Conservation (phyloP, 1,284 basidiomycete species). For the Ustilago nuda region DNA sequence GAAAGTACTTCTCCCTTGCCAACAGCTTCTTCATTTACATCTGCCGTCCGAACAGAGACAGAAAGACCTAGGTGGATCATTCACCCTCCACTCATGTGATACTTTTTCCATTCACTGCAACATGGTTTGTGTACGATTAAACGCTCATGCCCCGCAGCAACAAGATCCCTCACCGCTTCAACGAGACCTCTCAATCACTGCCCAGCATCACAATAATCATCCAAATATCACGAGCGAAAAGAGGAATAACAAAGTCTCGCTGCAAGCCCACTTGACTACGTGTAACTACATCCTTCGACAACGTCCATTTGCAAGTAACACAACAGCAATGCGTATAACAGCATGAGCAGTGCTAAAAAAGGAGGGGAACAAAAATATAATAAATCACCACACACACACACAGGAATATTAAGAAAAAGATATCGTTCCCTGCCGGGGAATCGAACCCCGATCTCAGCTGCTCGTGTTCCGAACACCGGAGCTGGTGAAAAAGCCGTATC, state of each 20-base stretch:
- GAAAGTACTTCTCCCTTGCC: background rate
- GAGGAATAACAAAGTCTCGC: too few relatives aligned
- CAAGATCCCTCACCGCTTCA: too few relatives aligned
- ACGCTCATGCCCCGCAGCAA: too few relatives aligned
- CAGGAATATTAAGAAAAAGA: conserved; percentile 6
- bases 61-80: conserved; percentile 18
- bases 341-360: background rate
- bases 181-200: too few relatives aligned
- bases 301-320: too few relatives aligned
- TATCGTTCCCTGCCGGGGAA: conserved; percentile 45
- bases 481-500: conserved; percentile 23
- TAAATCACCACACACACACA: background rate
- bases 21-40: background rate
- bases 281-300: too few relatives aligned
- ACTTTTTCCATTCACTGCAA: background rate
- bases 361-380: too few relatives aligned
- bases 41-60: background rate
- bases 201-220: too few relatives aligned
- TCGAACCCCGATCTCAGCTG: conserved; percentile 53
- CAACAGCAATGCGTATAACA: background rate
- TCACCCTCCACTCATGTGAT: conserved; percentile 24
- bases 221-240: too few relatives aligned
- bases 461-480: background rate
- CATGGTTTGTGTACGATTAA: too few relatives aligned
- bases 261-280: too few relatives aligned